Percentiles rank a stretch among this genome's conserved stretches.
Conservation (phyloP, 2,329 filamentous ascomycete species). For the Colletotrichum sp. region DNA sequence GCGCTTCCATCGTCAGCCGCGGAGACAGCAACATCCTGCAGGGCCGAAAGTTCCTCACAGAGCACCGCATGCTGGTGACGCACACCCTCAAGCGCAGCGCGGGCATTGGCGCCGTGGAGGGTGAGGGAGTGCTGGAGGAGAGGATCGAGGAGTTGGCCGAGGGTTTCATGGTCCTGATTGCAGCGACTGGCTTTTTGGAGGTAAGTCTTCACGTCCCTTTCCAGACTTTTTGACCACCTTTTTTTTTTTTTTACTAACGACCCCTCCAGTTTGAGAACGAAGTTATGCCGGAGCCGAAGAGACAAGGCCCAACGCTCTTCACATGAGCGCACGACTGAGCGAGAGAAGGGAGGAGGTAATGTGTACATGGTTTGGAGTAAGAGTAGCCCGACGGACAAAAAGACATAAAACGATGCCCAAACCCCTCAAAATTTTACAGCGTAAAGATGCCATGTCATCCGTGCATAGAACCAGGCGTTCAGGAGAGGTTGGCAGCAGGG, state of each 20-base stretch:
- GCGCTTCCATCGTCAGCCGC: conserved; percentile 79
- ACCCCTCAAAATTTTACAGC: background rate
- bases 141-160: conserved; percentile 81
- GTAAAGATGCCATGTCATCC: background rate
- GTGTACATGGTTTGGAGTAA: background rate
- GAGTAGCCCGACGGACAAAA: background rate
- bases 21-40: conserved; percentile 84
- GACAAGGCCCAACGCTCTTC: conserved; percentile 40
- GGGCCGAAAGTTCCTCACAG: conserved; percentile 78
- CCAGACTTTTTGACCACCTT: background rate
- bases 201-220: conserved; percentile 53
- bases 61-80: conserved; percentile 84
- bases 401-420: background rate
- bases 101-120: conserved; percentile 66
- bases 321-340: conserved; percentile 32
- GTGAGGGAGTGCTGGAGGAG: conserved; percentile 55
- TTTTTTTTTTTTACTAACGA: background rate
- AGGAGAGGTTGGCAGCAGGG: background rate
- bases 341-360: background rate
- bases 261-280: conserved; percentile 45
- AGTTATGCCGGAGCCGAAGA: conserved; percentile 34
- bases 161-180: conserved; percentile 82
- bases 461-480: conserved; percentile 22
- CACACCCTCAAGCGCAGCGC: conserved; percentile 90
- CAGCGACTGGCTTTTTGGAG: conserved; percentile 84